Base-by-base conservation (phyloP, 1,284 basidiomycete genomes). In the Stereum hirsutum region DNA sequence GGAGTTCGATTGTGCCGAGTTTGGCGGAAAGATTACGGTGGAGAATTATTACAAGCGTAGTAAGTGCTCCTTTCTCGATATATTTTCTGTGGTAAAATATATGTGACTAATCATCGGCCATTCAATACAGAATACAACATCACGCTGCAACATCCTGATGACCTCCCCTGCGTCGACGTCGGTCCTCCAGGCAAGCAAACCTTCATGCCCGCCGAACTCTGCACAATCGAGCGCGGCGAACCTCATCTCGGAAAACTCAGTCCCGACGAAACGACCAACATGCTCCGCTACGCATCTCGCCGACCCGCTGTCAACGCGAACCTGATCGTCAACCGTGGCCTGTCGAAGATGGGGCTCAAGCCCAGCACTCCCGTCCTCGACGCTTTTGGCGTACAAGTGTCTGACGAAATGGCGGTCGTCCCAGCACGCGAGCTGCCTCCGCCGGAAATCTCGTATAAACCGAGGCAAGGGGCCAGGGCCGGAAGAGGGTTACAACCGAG, bases 201-300 rank as follows among this genome's bases (percentile, higher is more conserved):
- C 33, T 73, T 60, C 48, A 60, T 86, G 2, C 85, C 84, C 0
- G 75, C 80, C 1, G 85, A 88, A 54, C 46, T 88, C 2, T 88
- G 85, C 63, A 62, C 73, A 15, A 82, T 88, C 40, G 57, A 69
- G 8, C 59, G 69, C 0, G 74, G 76, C 5, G 74, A 75, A 44
- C 60, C 74, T 0, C 80, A 71, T 52, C 60, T 64, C 21, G 76
- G 72, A 6, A 73, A 68, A 46, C 70, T 84, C 2, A 65, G 58
- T 44, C 68, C 69, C 7, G 62, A 56, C 4, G 75, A 81, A 49
- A 83, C 80, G 0, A 62, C 70, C 0, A 55, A 65, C n/a, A 85
- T 87, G 83, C 79, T 86, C 46, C 62, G 61, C 24, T 63, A 65
- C 39, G 82, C 83, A 0, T 78, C 76, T 57, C 76, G 78, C 26